These are phyloP conservation scores for Suillus variegatus DNA, from an alignment of 768 basidiomycete species.

Conservation along the genomic window DNA sequence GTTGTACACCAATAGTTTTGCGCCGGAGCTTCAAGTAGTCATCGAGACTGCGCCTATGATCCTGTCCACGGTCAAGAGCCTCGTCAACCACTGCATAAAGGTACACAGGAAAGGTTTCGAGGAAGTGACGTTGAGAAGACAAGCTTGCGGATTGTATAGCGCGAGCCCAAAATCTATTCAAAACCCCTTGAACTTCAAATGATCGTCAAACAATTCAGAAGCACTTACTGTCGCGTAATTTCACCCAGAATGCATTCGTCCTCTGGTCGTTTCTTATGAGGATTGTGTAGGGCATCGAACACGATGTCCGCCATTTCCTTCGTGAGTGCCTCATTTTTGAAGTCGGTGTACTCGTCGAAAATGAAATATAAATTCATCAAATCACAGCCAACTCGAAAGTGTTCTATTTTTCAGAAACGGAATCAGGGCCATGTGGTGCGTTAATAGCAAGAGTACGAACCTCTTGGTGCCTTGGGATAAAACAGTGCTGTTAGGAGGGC, in stretches of 20 bases:
- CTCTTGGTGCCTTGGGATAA: no score
- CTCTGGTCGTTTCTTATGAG: constrained; percentile 7
- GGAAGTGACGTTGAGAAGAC: constrained; percentile 11
- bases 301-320: constrained; percentile 9
- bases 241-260: constrained; percentile 13
- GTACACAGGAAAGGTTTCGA: constrained; percentile 5
- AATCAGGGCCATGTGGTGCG: no score
- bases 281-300: constrained; percentile 9
- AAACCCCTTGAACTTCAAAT: neutral
- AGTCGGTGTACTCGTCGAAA: constrained; percentile 28
- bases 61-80: constrained; percentile 9
- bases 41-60: constrained; percentile 25
- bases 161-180: constrained; percentile 12
- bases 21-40: constrained; percentile 35
- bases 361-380: no score
- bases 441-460: no score
- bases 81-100: constrained; percentile 5
- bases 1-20: constrained; percentile 30
- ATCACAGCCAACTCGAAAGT: constrained; percentile 29
- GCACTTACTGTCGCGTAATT: constrained; percentile 16
- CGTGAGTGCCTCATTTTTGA: neutral
- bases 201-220: constrained; percentile 24
- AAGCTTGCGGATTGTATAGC: neutral
- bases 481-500: no score
- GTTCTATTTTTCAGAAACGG: no score